Percentiles rank a stretch among this genome's conserved stretches.
Evolutionary conservation across 495 filamentous ascomycete genomes (phyloP).

Genomic region (Tuber microsphaerosporum): DNA sequence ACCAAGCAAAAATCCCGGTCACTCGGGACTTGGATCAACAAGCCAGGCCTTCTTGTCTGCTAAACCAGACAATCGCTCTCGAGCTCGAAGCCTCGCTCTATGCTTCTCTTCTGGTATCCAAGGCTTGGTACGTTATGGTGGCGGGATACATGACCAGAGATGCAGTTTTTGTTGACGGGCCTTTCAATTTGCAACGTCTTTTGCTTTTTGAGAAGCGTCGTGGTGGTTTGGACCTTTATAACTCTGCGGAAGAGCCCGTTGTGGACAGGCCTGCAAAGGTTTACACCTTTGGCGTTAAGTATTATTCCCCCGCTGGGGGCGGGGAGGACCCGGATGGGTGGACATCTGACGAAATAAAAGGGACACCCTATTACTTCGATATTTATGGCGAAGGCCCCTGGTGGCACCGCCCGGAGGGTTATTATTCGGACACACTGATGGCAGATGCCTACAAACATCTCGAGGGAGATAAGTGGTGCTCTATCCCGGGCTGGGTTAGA

Average conservation of each 20-base stretch:
- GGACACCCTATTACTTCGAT: not conserved
- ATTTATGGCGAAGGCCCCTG: not conserved
- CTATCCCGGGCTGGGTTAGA: slow-evolving; percentile 6
- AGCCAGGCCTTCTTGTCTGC: not conserved
- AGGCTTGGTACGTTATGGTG: slow-evolving; percentile 12
- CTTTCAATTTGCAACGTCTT: slow-evolving; percentile 10
- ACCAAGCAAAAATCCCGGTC: slow-evolving; percentile 3
- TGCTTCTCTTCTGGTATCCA: slow-evolving; percentile 6
- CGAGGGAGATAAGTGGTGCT: not conserved
- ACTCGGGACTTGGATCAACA: not conserved
- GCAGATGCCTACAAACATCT: not conserved
- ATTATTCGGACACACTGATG: not conserved
- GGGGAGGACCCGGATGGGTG: not conserved
- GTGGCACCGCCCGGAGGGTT: not conserved
- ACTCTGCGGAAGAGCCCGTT: not conserved
- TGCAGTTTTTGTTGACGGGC: slow-evolving; percentile 11
- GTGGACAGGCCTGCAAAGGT: not conserved
- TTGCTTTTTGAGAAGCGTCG: slow-evolving; percentile 1
- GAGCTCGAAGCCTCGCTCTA: not conserved
- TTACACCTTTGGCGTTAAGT: not conserved
- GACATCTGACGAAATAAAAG: not conserved
- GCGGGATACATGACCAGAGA: slow-evolving; percentile 6
- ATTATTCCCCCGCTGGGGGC: too few species aligned
- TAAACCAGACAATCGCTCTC: not conserved
- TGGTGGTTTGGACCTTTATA: not conserved